Base-by-base conservation (phyloP, 352 stramenopile species). In the Aphanomyces astaci region DNA sequence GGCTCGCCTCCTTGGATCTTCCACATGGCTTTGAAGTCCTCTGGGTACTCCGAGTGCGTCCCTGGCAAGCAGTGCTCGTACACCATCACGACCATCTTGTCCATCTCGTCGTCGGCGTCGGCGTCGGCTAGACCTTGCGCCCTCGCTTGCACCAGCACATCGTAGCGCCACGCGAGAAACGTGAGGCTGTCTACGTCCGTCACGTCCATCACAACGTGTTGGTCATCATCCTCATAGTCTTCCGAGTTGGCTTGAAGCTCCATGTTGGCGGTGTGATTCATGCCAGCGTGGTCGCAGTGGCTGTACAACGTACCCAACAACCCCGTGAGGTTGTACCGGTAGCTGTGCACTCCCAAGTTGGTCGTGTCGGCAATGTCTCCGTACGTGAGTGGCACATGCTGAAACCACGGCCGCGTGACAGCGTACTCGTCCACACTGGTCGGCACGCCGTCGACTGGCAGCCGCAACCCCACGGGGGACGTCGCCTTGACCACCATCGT, bases 311-410 rank as follows among this genome's bases (percentile, higher is more conserved):
- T 9, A 13, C 19, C 49, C 22, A 57, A 27, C 13, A 57, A 57
- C 5, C 49, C 49, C 13, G 11, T 33, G 49, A 57, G 49, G 4
- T 88, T 71, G 73, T 90, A 90, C 71, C 75, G 78, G 79, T 90
- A 90, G 70, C 78, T 81, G 71, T 84, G 87, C n/a, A n/a, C n/a
- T n/a, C n/a, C n/a, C 68, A 88, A 77, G 17, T 78, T 80, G n/a
- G 76, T 70, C 24, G 84, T 76, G 68, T 88, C 80, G 17, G 57
- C 79, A 66, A 87, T 86, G 70, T 87, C 79, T 76, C 78, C 84
- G 54, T 79, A 80, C 24, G 82, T 74, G 59, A 74, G 78, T 30
- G 80, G 78, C 3, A 86, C 73, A 57, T 78, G 75, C 17, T 66
- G 69, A 48, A 90, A 90, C 75, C 84, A 90, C 66, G 81, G 73